A percentile compares a stretch with the other conserved stretches of the same genome.
Evolutionary conservation across 2,329 filamentous ascomycete species (phyloP).

Genomic region (Cercospora sp.): DNA sequence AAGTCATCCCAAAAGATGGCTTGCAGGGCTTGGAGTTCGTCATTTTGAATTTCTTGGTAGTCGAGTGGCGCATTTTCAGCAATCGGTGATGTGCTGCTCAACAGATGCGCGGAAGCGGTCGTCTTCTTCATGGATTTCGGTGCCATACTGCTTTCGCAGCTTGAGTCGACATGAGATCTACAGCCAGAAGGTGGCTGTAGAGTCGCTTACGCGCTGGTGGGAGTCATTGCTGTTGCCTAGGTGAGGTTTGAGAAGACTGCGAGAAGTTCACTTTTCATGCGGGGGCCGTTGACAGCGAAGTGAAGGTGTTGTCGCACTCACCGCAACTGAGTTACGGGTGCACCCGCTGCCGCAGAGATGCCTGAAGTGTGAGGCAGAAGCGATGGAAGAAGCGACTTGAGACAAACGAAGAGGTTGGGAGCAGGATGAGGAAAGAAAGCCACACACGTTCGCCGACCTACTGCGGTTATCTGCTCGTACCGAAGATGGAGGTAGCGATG

Average conservation of each 20-base stretch:
- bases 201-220: conserved; percentile 3
- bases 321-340: not conserved
- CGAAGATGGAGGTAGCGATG: not conserved
- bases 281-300: not conserved
- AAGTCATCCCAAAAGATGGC: conserved; percentile 92
- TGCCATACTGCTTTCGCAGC: conserved; percentile 41
- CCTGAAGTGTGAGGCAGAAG: not conserved
- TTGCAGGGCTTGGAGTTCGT: conserved; percentile 81
- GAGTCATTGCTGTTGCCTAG: conserved; percentile 3
- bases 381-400: not conserved
- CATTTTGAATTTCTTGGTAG: conserved; percentile 81
- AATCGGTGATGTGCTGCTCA: conserved; percentile 21
- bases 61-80: conserved; percentile 49
- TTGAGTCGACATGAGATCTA: conserved; percentile 5
- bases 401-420: not conserved
- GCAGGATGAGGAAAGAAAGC: not conserved
- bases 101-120: conserved; percentile 24
- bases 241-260: not conserved
- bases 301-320: conserved; percentile 6
- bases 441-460: not conserved
- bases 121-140: conserved; percentile 48
- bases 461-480: not conserved
- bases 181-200: conserved; percentile 11
- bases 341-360: not conserved
- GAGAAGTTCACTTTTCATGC: not conserved